Conservation (phyloP, 192 early-diverging fungal genomes). For the Phycomyces nitens region DNA sequence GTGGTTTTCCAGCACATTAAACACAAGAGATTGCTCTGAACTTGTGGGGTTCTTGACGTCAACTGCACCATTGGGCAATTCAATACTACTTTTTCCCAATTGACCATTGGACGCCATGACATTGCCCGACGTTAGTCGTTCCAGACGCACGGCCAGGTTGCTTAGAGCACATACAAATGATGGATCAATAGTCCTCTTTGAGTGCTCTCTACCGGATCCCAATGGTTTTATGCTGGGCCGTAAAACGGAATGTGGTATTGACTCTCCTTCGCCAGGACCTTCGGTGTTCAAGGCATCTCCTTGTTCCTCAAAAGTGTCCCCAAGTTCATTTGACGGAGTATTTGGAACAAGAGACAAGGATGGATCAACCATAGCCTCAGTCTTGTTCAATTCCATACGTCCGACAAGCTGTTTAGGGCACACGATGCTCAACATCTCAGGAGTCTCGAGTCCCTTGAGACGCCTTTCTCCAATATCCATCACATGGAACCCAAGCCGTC, state of each 20-base stretch:
- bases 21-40: not conserved
- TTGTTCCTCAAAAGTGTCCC: too few relatives aligned
- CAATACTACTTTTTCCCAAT: not conserved
- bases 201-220: not conserved
- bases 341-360: not conserved
- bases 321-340: not conserved
- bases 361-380: constrained; percentile 22
- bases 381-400: constrained; percentile 43
- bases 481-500: constrained; percentile 62
- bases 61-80: constrained; percentile 1
- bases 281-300: not conserved
- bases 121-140: constrained; percentile 46
- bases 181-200: constrained; percentile 41
- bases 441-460: constrained; percentile 87
- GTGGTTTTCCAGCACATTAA: constrained; percentile 7
- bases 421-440: constrained; percentile 75
- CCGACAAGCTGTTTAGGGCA: constrained; percentile 49
- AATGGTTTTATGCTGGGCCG: not conserved
- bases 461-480: constrained; percentile 78
- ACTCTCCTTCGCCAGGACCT: not conserved
- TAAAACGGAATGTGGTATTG: not conserved
- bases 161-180: constrained; percentile 43
- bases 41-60: constrained; percentile 4
- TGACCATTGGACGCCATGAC: constrained; percentile 9
- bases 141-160: constrained; percentile 56